Evolutionary conservation across 139 green algal genomes (phyloP), one percentile per base, ranked within the genome.

Genomic region (Gonium pectorale): DNA sequence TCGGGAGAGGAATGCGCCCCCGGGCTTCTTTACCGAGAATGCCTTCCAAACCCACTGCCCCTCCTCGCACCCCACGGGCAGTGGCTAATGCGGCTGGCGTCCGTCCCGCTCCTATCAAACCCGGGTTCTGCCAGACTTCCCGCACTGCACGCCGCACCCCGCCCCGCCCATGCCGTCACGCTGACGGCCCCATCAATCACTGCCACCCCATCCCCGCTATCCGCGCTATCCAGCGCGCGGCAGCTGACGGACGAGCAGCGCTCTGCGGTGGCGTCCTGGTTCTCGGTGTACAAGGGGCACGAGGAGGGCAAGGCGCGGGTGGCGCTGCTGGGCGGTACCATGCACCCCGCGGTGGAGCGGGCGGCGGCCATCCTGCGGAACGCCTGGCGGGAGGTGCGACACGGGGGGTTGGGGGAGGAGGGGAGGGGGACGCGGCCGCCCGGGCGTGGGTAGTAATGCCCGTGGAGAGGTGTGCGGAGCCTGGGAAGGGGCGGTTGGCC

Each of bases 221-320:
- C 7, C 67, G 3, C 38, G 40, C 22, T 31, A 41, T 40, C 27
- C 83, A 96, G 94, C 22, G 95, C 95, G 5, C 88, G 95, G 59
- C 74, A 89, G 71, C 81, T 99, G 71, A 95, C 91, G 13, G 96
- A 99, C 86, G 95, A 98, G 84, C 91, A 96, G 79, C 92, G 97
- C 27, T 75, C 89, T 7, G 89, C 95, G 19, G 79, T 99, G 7
- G 97, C 96, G 3, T 82, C 86, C 41, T 99, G 98, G 90, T 95
- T 99, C 63, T 83, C 87, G 1, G 89, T 99, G 29, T 97, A 97
- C 89, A 95, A 93, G 75, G 88, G 90, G 13, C 70, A 93, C n/a
- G 88, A 92, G 79, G 80, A 86, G 46, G 86, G 89, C 37, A 67
- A 72, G 38, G 72, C 73, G 19, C 81, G 79, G 43, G 21, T 93